phyloP scores from a whole-genome alignment of 208 protist species.

The Angomonas desouzai region DNA sequence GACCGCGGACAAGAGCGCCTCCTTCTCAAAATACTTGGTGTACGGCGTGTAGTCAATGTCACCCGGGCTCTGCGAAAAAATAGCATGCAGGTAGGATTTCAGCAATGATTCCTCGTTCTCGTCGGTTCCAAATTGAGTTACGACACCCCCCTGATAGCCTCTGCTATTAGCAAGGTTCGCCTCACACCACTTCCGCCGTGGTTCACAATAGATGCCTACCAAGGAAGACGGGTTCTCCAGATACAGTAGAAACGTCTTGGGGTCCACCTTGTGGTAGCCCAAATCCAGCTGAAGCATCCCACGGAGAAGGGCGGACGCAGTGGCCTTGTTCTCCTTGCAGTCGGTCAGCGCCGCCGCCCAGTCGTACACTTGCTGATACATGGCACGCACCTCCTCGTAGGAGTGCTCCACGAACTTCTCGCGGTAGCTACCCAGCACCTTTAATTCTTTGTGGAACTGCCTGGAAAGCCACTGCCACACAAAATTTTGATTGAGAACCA shows the following conservation, averaged over 20 bases:
- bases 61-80: background rate
- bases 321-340: background rate
- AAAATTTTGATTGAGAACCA: background rate
- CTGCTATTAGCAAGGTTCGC: slow-evolving; percentile 5
- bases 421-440: background rate
- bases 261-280: slow-evolving; percentile 5
- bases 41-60: background rate
- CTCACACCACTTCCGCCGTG: background rate
- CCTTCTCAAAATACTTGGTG: slow-evolving; percentile 9
- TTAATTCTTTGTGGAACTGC: slow-evolving; percentile 5
- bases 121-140: no score
- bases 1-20: background rate
- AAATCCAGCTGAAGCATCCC: slow-evolving; percentile 12
- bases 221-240: slow-evolving; percentile 4
- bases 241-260: slow-evolving; percentile 10
- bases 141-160: background rate
- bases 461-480: slow-evolving; percentile 3
- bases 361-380: slow-evolving; percentile 1
- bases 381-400: background rate
- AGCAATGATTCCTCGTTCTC: background rate
- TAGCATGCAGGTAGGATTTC: background rate
- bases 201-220: background rate
- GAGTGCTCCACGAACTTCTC: background rate
- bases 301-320: background rate
- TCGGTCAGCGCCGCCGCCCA: background rate